Evolutionary conservation across 805 yeast genomes (phyloP).

Genomic region (Spathaspora gorwiae): DNA sequence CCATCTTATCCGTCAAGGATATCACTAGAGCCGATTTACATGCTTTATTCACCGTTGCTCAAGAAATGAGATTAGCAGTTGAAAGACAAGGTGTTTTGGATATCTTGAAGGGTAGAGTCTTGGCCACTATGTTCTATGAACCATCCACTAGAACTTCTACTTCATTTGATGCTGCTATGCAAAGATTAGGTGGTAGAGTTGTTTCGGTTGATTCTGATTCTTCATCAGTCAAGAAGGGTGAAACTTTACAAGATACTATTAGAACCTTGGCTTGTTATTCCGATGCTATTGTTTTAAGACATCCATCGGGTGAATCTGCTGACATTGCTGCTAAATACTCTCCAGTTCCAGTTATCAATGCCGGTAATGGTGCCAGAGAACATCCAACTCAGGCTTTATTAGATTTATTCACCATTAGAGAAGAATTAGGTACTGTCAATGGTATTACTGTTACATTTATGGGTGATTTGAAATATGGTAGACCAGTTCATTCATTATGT

Average conservation of each 20-base stretch:
- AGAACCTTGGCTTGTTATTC: conserved; percentile 93
- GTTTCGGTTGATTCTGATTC: conserved; percentile 78
- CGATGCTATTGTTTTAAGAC: conserved; percentile 96
- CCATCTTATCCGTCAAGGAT: conserved; percentile 83
- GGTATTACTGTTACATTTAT: conserved; percentile 96
- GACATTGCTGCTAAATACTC: conserved; percentile 93
- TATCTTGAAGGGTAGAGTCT: conserved; percentile 80
- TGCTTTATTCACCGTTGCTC: conserved; percentile 91
- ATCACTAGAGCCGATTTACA: conserved; percentile 86
- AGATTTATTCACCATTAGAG: conserved; percentile 96
- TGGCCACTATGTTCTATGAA: conserved; percentile 95
- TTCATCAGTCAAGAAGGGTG: conserved; percentile 98
- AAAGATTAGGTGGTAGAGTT: conserved; percentile 97
- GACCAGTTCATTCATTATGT: conserved; percentile 96
- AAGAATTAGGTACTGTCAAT: conserved; percentile 96
- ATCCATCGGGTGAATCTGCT: conserved; percentile 89
- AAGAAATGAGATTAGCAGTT: conserved; percentile 94
- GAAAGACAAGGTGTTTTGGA: conserved; percentile 95
- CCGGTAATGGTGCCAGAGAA: conserved; percentile 97
- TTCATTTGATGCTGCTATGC: conserved; percentile 99
- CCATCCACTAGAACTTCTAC: conserved; percentile 97
- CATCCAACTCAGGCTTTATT: conserved; percentile 99
- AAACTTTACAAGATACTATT: conserved; percentile 93
- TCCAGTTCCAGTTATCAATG: conserved; percentile 94
- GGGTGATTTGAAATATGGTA: conserved; percentile 98